Conservation (phyloP, 2,329 filamentous ascomycete genomes). For the Ophiostoma sp. region DNA sequence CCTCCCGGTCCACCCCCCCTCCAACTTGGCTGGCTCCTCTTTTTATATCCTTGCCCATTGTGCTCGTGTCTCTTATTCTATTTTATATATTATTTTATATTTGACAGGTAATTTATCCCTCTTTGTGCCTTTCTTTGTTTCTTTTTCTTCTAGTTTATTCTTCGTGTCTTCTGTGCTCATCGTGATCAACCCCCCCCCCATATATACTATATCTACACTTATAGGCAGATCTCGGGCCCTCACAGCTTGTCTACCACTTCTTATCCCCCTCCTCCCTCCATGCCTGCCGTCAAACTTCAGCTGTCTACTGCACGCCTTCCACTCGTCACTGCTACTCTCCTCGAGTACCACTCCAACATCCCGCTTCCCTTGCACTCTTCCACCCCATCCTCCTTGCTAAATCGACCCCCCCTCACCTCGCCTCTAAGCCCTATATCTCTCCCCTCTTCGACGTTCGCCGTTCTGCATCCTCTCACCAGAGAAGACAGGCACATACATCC, state of each 20-base stretch:
- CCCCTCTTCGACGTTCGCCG: neutral
- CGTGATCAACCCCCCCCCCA: neutral
- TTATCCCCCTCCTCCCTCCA: conserved; percentile 17
- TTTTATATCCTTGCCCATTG: neutral
- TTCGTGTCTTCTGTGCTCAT: conserved; percentile 5
- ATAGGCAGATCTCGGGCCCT: neutral
- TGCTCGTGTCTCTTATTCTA: neutral
- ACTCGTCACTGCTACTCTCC: neutral
- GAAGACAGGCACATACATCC: neutral
- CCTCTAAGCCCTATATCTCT: neutral
- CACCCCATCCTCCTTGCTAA: neutral
- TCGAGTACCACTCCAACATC: neutral
- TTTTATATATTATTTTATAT: conserved; percentile 7
- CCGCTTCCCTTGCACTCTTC: neutral
- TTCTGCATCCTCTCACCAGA: neutral
- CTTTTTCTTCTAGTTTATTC: neutral
- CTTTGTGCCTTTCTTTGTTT: neutral
- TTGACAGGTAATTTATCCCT: neutral
- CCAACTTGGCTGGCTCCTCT: neutral
- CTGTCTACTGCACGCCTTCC: conserved; percentile 18
- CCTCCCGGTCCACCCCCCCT: neutral
- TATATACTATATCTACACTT: neutral
- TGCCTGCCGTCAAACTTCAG: conserved; percentile 25
- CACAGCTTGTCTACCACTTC: neutral
- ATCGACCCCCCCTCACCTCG: neutral